These are phyloP conservation scores for Pseudognaphalium luteoalbum DNA, from an alignment of 129 eudicot genomes.

Conservation along the genomic window DNA sequence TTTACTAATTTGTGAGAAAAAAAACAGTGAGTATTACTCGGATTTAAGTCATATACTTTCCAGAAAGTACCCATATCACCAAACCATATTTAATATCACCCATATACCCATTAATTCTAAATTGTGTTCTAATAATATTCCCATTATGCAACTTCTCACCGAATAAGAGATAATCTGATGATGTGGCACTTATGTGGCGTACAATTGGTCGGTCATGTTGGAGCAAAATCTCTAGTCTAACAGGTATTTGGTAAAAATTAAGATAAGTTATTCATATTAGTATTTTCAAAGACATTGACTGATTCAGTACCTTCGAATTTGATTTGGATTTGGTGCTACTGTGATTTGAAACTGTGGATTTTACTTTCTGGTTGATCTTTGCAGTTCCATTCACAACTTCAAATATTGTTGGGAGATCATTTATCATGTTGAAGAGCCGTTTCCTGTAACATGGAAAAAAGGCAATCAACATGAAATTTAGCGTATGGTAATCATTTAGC, in stretches of 20 bases:
- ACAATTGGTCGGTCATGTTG: no score
- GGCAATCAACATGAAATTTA: neutral
- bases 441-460: slow-evolving; percentile 50
- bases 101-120: neutral
- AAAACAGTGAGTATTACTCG: neutral
- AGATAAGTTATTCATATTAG: neutral
- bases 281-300: neutral
- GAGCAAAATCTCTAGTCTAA: no score
- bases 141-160: no score
- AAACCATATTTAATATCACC: neutral
- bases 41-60: neutral
- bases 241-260: no score
- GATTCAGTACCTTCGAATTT: slow-evolving; percentile 52
- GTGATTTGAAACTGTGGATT: slow-evolving; percentile 57
- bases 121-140: no score
- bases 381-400: slow-evolving; percentile 70
- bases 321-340: slow-evolving; percentile 69
- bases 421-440: slow-evolving; percentile 73
- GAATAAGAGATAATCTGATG: no score
- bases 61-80: neutral
- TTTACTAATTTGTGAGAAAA: neutral
- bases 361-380: slow-evolving; percentile 64
- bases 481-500: neutral
- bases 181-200: no score
- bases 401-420: slow-evolving; percentile 71